Evolutionary conservation across 1,284 basidiomycete genomes (phyloP), one percentile per base, ranked within the genome.

Genomic region (Malassezia equina): DNA sequence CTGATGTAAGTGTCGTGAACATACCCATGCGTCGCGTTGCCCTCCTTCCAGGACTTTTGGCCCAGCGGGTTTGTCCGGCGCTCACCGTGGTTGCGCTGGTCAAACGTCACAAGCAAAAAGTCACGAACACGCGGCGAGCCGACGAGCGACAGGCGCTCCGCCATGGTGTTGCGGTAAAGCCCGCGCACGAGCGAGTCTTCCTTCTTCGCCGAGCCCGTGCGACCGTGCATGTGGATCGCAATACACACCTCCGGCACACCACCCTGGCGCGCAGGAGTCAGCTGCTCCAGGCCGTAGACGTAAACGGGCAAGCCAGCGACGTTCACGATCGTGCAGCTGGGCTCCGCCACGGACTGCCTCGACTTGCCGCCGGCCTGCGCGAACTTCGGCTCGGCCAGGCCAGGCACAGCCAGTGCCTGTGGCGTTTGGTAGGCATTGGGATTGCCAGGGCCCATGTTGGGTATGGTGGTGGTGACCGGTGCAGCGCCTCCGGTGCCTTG

Each of bases 41-140:
- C 72, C 42, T 74, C 68, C 46, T 68, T 67, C 76, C 76, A 77
- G 7, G 67, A 66, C 31, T 69, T 62, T 36, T 76, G 73, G 0
- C 64, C 67, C 25, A 55, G 48, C 2, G 58, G 52, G 21, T 68
- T 65, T n/a, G 72, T 71, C 13, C 51, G 54, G 28, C 76, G 63
- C 15, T 71, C 59, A 2, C 76, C 76, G 34, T 77, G 76, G 42
- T 77, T 76, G 50, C 76, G 59, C 11, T 71, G 71, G 44, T 77
- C 76, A 25, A 77, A 74, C 5, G 65, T 62, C 28, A 76, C 72
- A 13, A 76, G 52, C 2, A 77, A 42, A 17, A 75, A 64, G 41
- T 73, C 73, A 9, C 62, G 61, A 40, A 59, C 55, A 4, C 51
- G 42, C 17, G 25, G 25, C 44, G 32, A 21, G 36, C 61, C 58